Conservation (phyloP, 495 filamentous ascomycete species). For the Astrocystis sublimbata region DNA sequence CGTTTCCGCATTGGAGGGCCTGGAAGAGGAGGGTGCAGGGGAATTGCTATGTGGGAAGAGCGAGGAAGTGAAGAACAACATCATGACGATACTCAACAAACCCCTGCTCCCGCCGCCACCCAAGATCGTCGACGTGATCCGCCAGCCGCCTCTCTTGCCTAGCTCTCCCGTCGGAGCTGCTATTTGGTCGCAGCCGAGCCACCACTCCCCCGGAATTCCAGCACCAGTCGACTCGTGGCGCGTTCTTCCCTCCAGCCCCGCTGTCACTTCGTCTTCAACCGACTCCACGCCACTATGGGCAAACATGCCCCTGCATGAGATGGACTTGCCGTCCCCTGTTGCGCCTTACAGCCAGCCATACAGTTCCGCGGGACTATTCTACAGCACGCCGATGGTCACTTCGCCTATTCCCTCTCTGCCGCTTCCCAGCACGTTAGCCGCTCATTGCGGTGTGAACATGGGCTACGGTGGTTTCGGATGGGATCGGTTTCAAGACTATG, state of each 20-base stretch:
- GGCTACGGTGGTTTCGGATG: conserved; percentile 79
- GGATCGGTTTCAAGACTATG: conserved; percentile 67
- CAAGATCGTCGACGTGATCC: conserved; percentile 86
- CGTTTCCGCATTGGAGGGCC: conserved; percentile 85
- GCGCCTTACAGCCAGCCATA: conserved; percentile 80
- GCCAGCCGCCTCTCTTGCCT: conserved; percentile 79
- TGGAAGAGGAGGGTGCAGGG: conserved; percentile 96
- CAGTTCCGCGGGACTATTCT: conserved; percentile 64
- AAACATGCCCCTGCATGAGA: conserved; percentile 70
- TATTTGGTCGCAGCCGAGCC: conserved; percentile 73
- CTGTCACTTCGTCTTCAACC: conserved; percentile 64
- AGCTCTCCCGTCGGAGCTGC: conserved; percentile 75
- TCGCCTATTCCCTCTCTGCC: conserved; percentile 78
- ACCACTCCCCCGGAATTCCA: conserved; percentile 52
- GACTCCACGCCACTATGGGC: conserved; percentile 82
- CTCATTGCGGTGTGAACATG: conserved; percentile 76
- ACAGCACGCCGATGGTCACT: conserved; percentile 60
- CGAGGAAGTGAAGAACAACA: conserved; percentile 87
- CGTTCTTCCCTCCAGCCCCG: conserved; percentile 84
- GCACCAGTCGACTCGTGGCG: conserved; percentile 89
- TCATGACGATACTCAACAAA: conserved; percentile 83
- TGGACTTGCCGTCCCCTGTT: conserved; percentile 67
- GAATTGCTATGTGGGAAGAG: conserved; percentile 90
- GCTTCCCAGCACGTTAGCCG: conserved; percentile 84
- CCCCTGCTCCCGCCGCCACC: conserved; percentile 85